These are phyloP conservation scores for Populus hybrid DNA, from an alignment of 441 rosid genomes.

Conservation along the genomic window DNA sequence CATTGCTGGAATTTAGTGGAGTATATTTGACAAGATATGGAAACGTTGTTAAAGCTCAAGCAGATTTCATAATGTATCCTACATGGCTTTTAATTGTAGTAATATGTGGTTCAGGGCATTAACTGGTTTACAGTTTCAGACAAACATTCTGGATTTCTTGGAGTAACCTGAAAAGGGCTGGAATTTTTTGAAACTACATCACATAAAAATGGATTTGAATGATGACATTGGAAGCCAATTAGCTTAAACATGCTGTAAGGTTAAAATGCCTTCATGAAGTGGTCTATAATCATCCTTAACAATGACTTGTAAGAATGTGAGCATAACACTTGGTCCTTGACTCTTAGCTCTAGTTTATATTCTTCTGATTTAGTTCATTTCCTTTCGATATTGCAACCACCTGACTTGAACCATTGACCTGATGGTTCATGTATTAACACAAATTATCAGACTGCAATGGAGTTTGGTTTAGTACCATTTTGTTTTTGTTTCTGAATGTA, in stretches of 20 bases:
- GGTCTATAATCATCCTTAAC: neutral
- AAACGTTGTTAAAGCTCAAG: neutral
- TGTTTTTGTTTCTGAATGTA: neutral
- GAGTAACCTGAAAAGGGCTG: neutral
- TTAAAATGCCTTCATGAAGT: neutral
- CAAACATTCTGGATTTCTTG: neutral
- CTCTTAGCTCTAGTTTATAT: neutral
- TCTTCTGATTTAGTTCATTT: neutral
- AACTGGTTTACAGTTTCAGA: neutral
- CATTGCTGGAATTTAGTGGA: neutral
- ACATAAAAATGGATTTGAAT: neutral
- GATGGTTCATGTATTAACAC: neutral
- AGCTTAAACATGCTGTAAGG: neutral
- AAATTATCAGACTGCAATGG: neutral
- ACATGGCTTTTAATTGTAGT: neutral
- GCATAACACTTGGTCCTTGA: neutral
- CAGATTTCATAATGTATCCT: neutral
- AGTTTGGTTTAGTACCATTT: neutral
- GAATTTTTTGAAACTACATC: neutral
- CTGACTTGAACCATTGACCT: neutral
- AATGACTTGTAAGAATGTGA: conserved; percentile 1
- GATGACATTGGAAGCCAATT: neutral
- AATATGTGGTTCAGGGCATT: neutral
- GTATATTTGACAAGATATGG: neutral
- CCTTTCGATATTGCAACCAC: neutral